Evolutionary conservation across 352 stramenopile species (phyloP), one percentile per base, ranked within the genome.

Genomic region (Phytopythium sindhum): DNA sequence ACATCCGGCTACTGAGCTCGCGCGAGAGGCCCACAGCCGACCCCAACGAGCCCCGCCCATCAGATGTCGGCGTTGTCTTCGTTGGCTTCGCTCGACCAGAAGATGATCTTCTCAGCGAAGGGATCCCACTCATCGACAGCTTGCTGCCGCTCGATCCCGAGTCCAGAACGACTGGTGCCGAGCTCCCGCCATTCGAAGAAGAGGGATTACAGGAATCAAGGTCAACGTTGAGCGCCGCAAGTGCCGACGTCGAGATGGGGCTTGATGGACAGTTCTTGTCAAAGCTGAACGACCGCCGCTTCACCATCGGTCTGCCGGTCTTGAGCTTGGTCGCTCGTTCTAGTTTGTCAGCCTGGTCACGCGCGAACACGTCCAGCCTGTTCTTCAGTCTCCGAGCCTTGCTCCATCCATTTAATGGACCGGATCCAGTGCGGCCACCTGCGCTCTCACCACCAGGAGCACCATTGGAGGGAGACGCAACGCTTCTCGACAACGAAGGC

Each of bases 311-410:
- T 26, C 63, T 33, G 5, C 31, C 52, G n/a, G 17, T 67, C 21
- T 70, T 77, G 9, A 50, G 28, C 24, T 63, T 48, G 45, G 59
- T 62, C n/a, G 44, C 62, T 31, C 35, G 31, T 50, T 56, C 63
- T 1, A 64, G 70, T n/a, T 75, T 66, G 24, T 81, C 75, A 31
- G 74, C 74, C 44, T 72, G 75, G 47, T 67, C 73, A 24, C 66
- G 64, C 52, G 59, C 73, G 44, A 78, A 53, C 24, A 65, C 70
- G 33, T 72, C 73, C 54, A 77, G 69, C 4, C 70, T 68, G 52
- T 86, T 72, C 55, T 86, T 81, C 21, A 84, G 48, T 42, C 73
- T 78, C 54, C 64, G 70, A 33, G 74, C 74, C n/a, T 70, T 79
- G 21, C 66, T 69, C 28, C 72, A 57, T 15, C 73, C 65, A 50